phyloP scores from a whole-genome alignment of 139 green algal species.

The Gonium pectorale region DNA sequence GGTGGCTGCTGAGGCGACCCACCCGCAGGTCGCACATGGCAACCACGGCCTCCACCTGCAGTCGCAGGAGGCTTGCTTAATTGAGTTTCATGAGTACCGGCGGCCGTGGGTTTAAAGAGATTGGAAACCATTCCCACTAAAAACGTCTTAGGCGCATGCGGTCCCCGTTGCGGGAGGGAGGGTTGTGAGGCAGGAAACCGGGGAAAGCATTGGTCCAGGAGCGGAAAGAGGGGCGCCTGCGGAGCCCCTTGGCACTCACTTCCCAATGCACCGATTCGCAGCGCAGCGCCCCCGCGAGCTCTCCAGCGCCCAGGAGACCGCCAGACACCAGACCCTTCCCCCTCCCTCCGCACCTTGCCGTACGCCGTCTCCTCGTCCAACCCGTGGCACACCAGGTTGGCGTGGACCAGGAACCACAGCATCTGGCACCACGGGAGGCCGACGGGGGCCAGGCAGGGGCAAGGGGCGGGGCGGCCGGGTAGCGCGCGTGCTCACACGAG shows the following conservation, averaged over 20 bases:
- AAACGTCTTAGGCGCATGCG: too few species aligned
- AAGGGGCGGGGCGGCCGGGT: not conserved
- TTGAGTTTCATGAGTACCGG: too few species aligned
- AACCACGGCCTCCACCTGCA: constrained; percentile 24
- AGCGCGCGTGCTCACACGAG: not conserved
- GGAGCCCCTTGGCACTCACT: too few species aligned
- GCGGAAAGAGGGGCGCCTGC: too few species aligned
- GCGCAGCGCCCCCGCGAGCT: too few species aligned
- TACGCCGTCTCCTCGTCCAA: constrained; percentile 5
- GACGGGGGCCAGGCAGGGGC: not conserved
- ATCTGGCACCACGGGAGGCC: not conserved
- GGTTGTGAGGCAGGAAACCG: not conserved
- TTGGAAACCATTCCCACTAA: too few species aligned
- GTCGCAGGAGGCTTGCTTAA: not conserved
- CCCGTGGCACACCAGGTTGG: constrained; percentile 27
- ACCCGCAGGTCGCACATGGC: constrained; percentile 16
- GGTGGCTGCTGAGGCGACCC: not conserved
- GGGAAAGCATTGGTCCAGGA: too few species aligned
- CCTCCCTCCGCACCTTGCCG: not conserved
- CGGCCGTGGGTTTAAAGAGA: too few species aligned
- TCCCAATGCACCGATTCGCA: too few species aligned
- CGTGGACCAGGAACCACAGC: constrained; percentile 29
- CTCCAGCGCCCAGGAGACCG: not conserved
- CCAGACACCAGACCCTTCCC: not conserved
- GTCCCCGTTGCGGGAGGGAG: too few species aligned